phyloP scores from a whole-genome alignment of 352 stramenopile species.

The Phytophthora colocasiae region DNA sequence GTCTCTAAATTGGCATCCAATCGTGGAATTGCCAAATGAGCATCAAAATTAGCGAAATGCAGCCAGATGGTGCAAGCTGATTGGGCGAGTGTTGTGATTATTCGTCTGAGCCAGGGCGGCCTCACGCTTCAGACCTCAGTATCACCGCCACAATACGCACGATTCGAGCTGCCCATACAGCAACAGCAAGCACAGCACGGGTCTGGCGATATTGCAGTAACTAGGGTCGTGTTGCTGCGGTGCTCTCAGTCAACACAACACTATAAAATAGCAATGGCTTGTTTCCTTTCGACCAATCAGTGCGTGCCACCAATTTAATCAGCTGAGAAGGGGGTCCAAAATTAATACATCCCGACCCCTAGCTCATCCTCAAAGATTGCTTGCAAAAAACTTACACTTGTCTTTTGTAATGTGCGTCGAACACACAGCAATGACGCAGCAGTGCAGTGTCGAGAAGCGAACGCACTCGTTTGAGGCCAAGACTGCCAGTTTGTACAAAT shows the following conservation, averaged over 20 bases:
- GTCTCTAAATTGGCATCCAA: too few relatives aligned
- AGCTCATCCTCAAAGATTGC: background rate
- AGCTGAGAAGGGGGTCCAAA: slow-evolving; percentile 1
- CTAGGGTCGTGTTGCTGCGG: too few relatives aligned
- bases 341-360: slow-evolving; percentile 23
- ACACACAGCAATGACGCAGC: background rate
- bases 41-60: slow-evolving; percentile 14
- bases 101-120: slow-evolving; percentile 30
- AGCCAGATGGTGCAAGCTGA: slow-evolving; percentile 21
- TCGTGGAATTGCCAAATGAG: slow-evolving; percentile 14
- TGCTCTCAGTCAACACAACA: too few relatives aligned
- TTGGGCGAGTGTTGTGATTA: slow-evolving; percentile 20
- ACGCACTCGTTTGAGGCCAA: background rate
- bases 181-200: too few relatives aligned
- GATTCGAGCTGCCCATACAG: too few relatives aligned
- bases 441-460: background rate
- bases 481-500: background rate
- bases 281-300: too few relatives aligned
- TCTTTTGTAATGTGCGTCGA: slow-evolving; percentile 10
- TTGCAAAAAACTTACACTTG: slow-evolving; percentile 5
- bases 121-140: too few relatives aligned
- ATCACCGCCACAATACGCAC: too few relatives aligned
- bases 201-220: too few relatives aligned
- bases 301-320: too few relatives aligned
- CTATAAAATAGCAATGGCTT: too few relatives aligned